Evolutionary conservation across 2,329 filamentous ascomycete species (phyloP).

Genomic region (Aspergillus latus): DNA sequence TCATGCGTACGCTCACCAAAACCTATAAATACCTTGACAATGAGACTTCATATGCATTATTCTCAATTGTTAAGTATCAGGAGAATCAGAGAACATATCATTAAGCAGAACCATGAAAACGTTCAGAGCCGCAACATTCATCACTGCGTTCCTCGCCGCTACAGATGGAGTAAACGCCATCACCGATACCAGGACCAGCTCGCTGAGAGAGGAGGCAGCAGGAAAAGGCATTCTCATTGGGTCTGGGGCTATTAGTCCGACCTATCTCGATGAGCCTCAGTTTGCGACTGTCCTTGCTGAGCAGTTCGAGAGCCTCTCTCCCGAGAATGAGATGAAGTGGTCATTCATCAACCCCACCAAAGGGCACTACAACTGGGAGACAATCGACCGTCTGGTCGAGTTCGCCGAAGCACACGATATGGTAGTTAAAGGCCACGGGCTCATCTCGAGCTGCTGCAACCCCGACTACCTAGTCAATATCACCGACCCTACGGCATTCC

Average conservation of each 20-base stretch:
- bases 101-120: background rate
- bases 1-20: too few relatives aligned
- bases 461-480: slow-evolving; percentile 15
- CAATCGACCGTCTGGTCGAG: slow-evolving; percentile 9
- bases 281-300: slow-evolving; percentile 12
- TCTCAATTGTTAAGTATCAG: too few relatives aligned
- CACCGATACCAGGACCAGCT: background rate
- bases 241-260: slow-evolving; percentile 9
- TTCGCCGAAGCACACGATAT: slow-evolving; percentile 15
- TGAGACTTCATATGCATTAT: too few relatives aligned
- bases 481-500: slow-evolving; percentile 10
- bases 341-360: slow-evolving; percentile 11
- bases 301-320: slow-evolving; percentile 16
- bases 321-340: slow-evolving; percentile 19
- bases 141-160: slow-evolving; percentile 4
- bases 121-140: background rate
- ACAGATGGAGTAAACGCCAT: background rate
- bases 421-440: slow-evolving; percentile 13
- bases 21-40: too few relatives aligned
- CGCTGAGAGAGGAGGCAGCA: slow-evolving; percentile 5
- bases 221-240: slow-evolving; percentile 10
- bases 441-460: slow-evolving; percentile 19
- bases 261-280: slow-evolving; percentile 9
- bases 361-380: slow-evolving; percentile 16
- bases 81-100: background rate